Evolutionary conservation across 805 yeast species (phyloP).

Genomic region (Suhomyces sp.): DNA sequence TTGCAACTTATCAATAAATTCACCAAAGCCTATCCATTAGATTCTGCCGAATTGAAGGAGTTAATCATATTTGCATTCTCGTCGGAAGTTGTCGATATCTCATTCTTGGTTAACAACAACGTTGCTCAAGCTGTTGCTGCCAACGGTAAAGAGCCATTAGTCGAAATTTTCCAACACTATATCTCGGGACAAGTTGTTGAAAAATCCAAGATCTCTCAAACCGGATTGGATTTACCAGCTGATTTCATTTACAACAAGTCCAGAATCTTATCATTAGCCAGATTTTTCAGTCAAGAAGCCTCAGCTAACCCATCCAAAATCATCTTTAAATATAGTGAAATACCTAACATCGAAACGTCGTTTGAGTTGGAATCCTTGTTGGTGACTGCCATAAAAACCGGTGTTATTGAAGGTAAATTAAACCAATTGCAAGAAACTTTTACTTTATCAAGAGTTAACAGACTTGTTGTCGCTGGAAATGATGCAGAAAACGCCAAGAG

Average conservation of each 20-base stretch:
- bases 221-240: slow-evolving; percentile 15
- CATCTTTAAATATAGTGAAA: slow-evolving; percentile 34
- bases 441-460: slow-evolving; percentile 39
- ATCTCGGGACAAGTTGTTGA: slow-evolving; percentile 34
- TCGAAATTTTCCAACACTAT: slow-evolving; percentile 28
- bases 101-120: slow-evolving; percentile 41
- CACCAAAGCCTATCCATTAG: slow-evolving; percentile 24
- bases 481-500: slow-evolving; percentile 25
- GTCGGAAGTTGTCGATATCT: slow-evolving; percentile 37
- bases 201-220: slow-evolving; percentile 15
- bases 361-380: slow-evolving; percentile 38
- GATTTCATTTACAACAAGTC: slow-evolving; percentile 32
- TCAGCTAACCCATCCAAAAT: slow-evolving; percentile 21
- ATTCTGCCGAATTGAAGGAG: slow-evolving; percentile 22
- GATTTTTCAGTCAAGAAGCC: slow-evolving; percentile 21
- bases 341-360: slow-evolving; percentile 29
- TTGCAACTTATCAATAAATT: slow-evolving; percentile 36
- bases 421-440: slow-evolving; percentile 42
- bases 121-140: slow-evolving; percentile 32
- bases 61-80: slow-evolving; percentile 37
- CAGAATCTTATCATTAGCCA: slow-evolving; percentile 39
- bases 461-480: slow-evolving; percentile 40
- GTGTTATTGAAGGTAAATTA: slow-evolving; percentile 44
- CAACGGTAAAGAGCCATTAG: slow-evolving; percentile 26
- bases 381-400: slow-evolving; percentile 42